These are phyloP conservation scores for Fusarium sp. DNA, from an alignment of 2,329 filamentous ascomycete genomes.

Conservation along the genomic window DNA sequence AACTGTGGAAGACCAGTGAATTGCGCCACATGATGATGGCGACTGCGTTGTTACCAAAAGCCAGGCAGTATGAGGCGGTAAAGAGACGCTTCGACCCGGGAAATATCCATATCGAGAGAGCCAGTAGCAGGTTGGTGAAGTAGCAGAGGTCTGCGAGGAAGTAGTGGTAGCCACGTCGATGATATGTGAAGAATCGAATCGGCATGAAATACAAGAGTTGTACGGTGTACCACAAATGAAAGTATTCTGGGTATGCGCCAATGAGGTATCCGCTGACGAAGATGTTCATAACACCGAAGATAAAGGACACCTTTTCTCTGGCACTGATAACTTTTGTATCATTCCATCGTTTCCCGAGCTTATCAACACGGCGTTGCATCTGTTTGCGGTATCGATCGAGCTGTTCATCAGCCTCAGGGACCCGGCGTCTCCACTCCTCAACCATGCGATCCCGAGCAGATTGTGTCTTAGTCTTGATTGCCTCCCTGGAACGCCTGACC, in stretches of 20 bases:
- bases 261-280: slow-evolving; percentile 96
- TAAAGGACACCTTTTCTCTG: slow-evolving; percentile 95
- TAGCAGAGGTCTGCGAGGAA: slow-evolving; percentile 98
- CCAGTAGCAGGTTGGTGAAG: slow-evolving; percentile 90
- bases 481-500: slow-evolving; percentile 84
- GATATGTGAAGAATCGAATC: slow-evolving; percentile 91
- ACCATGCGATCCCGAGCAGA: slow-evolving; percentile 89
- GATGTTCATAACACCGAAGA: slow-evolving; percentile 95
- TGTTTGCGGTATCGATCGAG: slow-evolving; percentile 88
- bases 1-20: slow-evolving; percentile 96
- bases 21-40: slow-evolving; percentile 99
- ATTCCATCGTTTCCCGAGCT: slow-evolving; percentile 85
- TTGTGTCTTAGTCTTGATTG: slow-evolving; percentile 77
- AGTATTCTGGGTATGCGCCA: slow-evolving; percentile 83
- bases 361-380: slow-evolving; percentile 90
- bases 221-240: slow-evolving; percentile 91
- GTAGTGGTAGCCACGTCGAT: slow-evolving; percentile 92
- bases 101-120: slow-evolving; percentile 89
- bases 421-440: slow-evolving; percentile 88
- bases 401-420: slow-evolving; percentile 90
- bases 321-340: slow-evolving; percentile 88
- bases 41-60: slow-evolving; percentile 95
- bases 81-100: slow-evolving; percentile 91
- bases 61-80: slow-evolving; percentile 90
- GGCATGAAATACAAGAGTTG: slow-evolving; percentile 97